These are phyloP conservation scores for Rhizoclosmatium globosum DNA, from an alignment of 192 early-diverging fungal genomes.

Conservation along the genomic window DNA sequence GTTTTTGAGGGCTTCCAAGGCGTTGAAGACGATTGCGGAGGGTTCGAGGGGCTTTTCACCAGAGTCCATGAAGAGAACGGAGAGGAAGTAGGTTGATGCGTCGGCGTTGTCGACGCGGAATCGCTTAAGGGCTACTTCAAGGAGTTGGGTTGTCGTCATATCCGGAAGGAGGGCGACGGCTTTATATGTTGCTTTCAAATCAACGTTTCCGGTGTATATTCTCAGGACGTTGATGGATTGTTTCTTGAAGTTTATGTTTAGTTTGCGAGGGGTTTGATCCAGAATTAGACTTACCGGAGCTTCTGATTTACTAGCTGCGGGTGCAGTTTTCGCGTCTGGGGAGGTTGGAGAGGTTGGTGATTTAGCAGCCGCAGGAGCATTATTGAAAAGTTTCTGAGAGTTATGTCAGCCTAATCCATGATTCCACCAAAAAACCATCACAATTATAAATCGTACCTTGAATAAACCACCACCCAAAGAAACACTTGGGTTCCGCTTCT, in stretches of 20 bases:
- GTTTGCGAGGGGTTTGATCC: not conserved
- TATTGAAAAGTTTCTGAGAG: slow-evolving; percentile 15
- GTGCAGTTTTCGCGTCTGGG: not conserved
- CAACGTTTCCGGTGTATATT: slow-evolving; percentile 59
- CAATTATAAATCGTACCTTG: not conserved
- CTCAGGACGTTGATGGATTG: slow-evolving; percentile 57
- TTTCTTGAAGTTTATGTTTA: not conserved
- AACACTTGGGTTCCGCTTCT: not conserved
- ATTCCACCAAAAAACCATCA: not conserved
- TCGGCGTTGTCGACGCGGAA: slow-evolving; percentile 49
- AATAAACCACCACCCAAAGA: slow-evolving; percentile 9
- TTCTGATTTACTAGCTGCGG: not conserved
- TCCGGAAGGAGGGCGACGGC: slow-evolving; percentile 52
- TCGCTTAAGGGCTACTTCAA: slow-evolving; percentile 44
- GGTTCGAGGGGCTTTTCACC: slow-evolving; percentile 46
- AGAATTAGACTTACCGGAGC: not conserved
- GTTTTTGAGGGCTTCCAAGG: slow-evolving; percentile 51
- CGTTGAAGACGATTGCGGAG: slow-evolving; percentile 43
- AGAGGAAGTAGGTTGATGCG: slow-evolving; percentile 51
- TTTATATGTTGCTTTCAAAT: slow-evolving; percentile 62
- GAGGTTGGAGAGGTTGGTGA: slow-evolving; percentile 10
- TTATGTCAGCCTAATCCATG: not conserved
- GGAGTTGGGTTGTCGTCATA: slow-evolving; percentile 46
- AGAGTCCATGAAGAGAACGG: slow-evolving; percentile 56
- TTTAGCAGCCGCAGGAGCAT: not conserved